A percentile compares a stretch with the other conserved stretches of the same genome.
These are phyloP conservation scores for Calonectria henricotiae DNA, from an alignment of 2,329 filamentous ascomycete species.

Conservation along the genomic window DNA sequence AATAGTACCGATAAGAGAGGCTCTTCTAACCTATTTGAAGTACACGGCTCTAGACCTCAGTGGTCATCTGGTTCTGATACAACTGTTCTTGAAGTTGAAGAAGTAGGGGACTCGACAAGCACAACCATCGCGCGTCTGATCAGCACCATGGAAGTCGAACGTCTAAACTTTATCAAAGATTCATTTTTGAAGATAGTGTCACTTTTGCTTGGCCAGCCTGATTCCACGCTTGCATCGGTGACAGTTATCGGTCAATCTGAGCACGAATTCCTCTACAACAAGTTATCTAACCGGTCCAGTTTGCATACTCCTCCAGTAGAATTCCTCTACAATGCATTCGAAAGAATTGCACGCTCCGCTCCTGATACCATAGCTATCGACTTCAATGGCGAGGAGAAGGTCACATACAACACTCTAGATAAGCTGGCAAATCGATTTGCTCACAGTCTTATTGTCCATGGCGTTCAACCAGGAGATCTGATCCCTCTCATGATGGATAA, in stretches of 20 bases:
- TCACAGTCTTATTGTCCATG: not conserved
- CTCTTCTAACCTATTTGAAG: not conserved
- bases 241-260: constrained; percentile 22
- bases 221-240: not conserved
- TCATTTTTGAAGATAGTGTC: not conserved
- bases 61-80: not conserved
- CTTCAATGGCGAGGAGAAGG: constrained; percentile 2
- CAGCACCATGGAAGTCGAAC: constrained; percentile 31
- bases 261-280: constrained; percentile 10
- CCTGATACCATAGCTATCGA: constrained; percentile 30
- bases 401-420: constrained; percentile 28
- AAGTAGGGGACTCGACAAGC: not conserved
- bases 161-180: constrained; percentile 30
- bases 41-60: not conserved
- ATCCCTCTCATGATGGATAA: constrained; percentile 40
- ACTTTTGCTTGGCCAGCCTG: constrained; percentile 13
- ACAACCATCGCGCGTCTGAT: constrained; percentile 22
- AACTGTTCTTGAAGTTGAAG: not conserved
- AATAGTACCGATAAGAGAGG: not conserved
- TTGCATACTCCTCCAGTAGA: not conserved
- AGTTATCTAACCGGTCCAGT: not conserved
- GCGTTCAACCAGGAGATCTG: constrained; percentile 25
- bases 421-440: constrained; percentile 25
- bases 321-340: constrained; percentile 28
- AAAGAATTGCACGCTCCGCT: constrained; percentile 16